Percentiles rank a stretch among this genome's conserved stretches.
phyloP scores from a whole-genome alignment of 176 grass and related monocot species.

The Melocanna baccifera region DNA sequence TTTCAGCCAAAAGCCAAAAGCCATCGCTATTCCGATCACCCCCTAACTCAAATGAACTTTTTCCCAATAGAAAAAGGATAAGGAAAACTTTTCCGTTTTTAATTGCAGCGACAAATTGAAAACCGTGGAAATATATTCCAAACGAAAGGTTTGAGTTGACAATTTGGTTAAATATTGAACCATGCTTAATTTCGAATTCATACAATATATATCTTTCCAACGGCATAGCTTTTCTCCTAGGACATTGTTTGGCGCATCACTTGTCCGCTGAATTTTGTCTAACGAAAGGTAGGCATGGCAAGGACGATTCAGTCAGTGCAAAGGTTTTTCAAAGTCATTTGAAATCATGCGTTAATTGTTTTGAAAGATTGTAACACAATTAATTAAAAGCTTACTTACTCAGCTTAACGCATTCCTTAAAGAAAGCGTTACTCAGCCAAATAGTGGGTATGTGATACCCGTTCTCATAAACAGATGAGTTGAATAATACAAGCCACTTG shows the following conservation, averaged over 20 bases:
- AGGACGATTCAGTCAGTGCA: background rate
- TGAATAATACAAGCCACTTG: no score
- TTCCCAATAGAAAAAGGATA: background rate
- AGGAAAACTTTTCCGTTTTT: background rate
- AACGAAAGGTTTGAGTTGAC: no score
- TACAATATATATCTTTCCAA: background rate
- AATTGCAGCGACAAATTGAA: no score
- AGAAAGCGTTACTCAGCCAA: no score
- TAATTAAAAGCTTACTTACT: background rate
- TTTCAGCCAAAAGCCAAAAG: no score
- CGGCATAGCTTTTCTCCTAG: no score
- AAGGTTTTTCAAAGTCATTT: background rate
- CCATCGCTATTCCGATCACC: no score
- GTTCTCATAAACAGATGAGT: no score
- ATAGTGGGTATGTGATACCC: no score
- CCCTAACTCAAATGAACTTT: background rate
- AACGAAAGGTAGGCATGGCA: background rate
- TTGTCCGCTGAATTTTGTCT: background rate
- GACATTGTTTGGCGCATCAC: background rate
- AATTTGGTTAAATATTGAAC: background rate
- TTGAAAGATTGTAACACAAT: background rate
- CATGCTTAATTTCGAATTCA: no score
- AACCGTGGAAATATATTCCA: no score
- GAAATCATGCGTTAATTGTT: background rate
- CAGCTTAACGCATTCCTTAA: background rate